Evolutionary conservation across 768 basidiomycete species (phyloP).

Genomic region (Roridomyces roridus): DNA sequence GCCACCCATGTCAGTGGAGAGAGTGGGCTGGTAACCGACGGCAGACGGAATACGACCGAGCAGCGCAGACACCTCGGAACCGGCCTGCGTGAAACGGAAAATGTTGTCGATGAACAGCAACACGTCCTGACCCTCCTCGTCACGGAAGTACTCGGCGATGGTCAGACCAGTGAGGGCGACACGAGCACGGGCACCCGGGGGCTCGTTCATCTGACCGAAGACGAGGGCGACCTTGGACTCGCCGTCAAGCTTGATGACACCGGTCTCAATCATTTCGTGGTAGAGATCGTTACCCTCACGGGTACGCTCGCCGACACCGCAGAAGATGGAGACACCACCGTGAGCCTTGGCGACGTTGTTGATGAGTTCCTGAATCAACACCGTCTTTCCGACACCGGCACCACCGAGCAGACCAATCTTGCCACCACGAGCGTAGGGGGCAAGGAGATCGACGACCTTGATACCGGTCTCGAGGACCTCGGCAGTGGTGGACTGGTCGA

Average conservation of each 20-base stretch:
- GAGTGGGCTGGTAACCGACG: conserved; percentile 99
- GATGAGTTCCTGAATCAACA: conserved; percentile 99
- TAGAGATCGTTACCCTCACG: conserved; percentile 99
- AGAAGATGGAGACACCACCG: conserved; percentile 99
- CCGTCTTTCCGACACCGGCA: conserved; percentile 99
- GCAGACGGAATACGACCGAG: conserved; percentile 99
- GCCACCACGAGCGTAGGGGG: conserved; percentile 99
- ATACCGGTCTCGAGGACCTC: conserved; percentile 99
- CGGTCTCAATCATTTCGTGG: conserved; percentile 99
- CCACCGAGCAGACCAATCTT: conserved; percentile 99
- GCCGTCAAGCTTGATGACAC: conserved; percentile 99
- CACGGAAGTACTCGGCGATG: conserved; percentile 99
- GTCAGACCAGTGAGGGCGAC: conserved; percentile 99
- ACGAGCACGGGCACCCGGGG: conserved; percentile 99
- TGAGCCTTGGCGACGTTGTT: conserved; percentile 99
- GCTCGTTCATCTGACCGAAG: conserved; percentile 99
- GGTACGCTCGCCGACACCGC: conserved; percentile 99
- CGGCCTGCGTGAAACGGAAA: conserved; percentile 99
- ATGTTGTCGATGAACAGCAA: conserved; percentile 99
- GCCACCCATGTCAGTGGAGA: conserved; percentile 99
- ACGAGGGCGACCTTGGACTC: conserved; percentile 99
- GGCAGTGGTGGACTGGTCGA: conserved; percentile 98
- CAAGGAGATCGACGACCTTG: conserved; percentile 99
- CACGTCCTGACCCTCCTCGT: conserved; percentile 99
- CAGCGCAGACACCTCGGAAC: conserved; percentile 99